Evolutionary conservation across 2,329 filamentous ascomycete genomes (phyloP).

Genomic region (Lachnellula cervina): DNA sequence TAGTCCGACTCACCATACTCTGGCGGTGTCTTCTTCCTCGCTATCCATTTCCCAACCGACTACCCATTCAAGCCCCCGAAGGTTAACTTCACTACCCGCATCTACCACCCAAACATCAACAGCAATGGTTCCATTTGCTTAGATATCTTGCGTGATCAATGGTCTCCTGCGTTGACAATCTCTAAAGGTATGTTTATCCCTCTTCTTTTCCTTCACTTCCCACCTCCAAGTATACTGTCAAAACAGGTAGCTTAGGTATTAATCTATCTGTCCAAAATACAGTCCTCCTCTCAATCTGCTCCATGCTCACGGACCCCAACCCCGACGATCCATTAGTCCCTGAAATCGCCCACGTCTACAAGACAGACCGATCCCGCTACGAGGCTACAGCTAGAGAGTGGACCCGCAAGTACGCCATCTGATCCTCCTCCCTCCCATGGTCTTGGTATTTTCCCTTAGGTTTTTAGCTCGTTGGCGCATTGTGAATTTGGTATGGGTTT

Average conservation of each 20-base stretch:
- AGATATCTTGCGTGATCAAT: conserved; percentile 97
- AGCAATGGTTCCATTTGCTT: conserved; percentile 98
- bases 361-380: conserved; percentile 93
- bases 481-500: conserved; percentile 21
- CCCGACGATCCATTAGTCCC: conserved; percentile 97
- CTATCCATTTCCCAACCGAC: conserved; percentile 99
- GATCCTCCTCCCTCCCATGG: conserved; percentile 24
- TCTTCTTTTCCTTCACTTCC: conserved; percentile 10
- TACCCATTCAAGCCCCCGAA: conserved; percentile 99
- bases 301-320: conserved; percentile 99
- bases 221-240: too few species aligned
- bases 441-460: conserved; percentile 21
- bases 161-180: conserved; percentile 97
- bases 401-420: conserved; percentile 99
- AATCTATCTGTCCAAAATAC: not conserved
- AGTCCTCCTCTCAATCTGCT: conserved; percentile 99
- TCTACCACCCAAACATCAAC: conserved; percentile 99
- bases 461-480: conserved; percentile 26
- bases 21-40: conserved; percentile 97
- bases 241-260: too few species aligned
- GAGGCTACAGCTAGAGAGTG: conserved; percentile 96
- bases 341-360: conserved; percentile 99
- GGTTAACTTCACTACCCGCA: conserved; percentile 99
- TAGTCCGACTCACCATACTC: conserved; percentile 96
- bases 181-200: conserved; percentile 71